These are phyloP conservation scores for Malania oleifera DNA, from an alignment of 164 flowering plant species.

Conservation along the genomic window DNA sequence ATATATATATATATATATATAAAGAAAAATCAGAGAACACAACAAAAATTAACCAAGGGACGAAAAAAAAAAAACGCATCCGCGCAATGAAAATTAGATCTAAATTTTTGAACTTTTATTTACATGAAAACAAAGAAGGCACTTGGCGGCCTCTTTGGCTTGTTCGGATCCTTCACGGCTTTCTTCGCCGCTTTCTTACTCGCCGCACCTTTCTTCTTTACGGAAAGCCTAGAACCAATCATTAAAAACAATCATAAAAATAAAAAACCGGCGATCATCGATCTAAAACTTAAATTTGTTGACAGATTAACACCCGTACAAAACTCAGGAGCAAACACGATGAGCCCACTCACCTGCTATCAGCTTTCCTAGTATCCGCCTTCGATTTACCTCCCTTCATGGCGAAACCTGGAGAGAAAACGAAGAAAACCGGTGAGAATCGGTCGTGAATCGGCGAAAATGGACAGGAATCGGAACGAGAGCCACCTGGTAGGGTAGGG, in stretches of 20 bases:
- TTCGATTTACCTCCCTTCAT: constrained; percentile 47
- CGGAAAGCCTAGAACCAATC: constrained; percentile 33
- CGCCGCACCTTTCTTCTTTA: constrained; percentile 40
- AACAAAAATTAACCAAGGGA: constrained; percentile 3
- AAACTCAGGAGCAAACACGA: constrained; percentile 1
- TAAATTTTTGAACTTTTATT: background rate
- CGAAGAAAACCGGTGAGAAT: constrained; percentile 18
- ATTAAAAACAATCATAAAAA: background rate
- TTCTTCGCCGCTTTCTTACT: constrained; percentile 39
- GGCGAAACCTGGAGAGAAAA: constrained; percentile 23
- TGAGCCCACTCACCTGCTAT: constrained; percentile 29
- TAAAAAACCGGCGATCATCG: background rate
- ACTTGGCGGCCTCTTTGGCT: constrained; percentile 70
- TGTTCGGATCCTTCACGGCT: constrained; percentile 77
- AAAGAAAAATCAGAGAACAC: no score
- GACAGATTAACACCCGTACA: no score
- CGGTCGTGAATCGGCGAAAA: constrained; percentile 6
- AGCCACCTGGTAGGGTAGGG: constrained; percentile 9
- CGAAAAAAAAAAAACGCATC: background rate
- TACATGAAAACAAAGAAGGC: constrained; percentile 70
- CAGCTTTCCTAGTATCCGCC: constrained; percentile 23
- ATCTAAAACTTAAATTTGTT: no score
- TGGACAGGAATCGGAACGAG: background rate
- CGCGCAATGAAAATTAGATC: background rate
- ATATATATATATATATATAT: no score